Evolutionary conservation across 148 eudicot genomes (phyloP).

Genomic region (Nyssa sinensis): DNA sequence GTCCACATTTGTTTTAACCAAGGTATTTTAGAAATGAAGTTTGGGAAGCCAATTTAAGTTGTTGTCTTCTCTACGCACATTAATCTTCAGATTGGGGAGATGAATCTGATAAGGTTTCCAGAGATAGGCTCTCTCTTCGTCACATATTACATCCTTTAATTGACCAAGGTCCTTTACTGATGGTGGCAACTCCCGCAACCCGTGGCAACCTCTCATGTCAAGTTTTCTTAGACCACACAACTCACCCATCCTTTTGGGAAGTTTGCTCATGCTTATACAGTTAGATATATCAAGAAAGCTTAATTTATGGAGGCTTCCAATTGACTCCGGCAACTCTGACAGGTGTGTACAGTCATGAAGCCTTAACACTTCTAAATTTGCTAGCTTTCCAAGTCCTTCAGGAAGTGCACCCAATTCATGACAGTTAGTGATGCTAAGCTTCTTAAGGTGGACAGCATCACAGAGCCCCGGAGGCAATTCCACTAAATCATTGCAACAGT

Average conservation of each 20-base stretch:
- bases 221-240: conserved; percentile 16
- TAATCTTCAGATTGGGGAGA: conserved; percentile 3
- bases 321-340: conserved; percentile 10
- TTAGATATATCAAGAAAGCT: conserved; percentile 18
- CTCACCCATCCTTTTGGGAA: conserved; percentile 22
- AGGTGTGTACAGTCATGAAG: conserved; percentile 20
- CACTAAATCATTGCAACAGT: conserved; percentile 28
- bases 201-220: conserved; percentile 23
- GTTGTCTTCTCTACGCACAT: conserved; percentile 17
- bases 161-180: conserved; percentile 16
- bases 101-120: conserved; percentile 7
- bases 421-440: conserved; percentile 29
- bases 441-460: neutral
- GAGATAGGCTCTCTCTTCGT: conserved; percentile 8
- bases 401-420: conserved; percentile 22
- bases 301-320: conserved; percentile 22
- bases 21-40: neutral
- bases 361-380: conserved; percentile 18
- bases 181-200: conserved; percentile 13
- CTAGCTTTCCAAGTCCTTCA: conserved; percentile 17
- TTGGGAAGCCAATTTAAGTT: conserved; percentile 21
- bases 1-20: neutral
- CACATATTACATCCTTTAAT: conserved; percentile 15
- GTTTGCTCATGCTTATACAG: conserved; percentile 9
- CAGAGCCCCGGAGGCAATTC: conserved; percentile 23